A percentile compares a stretch with the other conserved stretches of the same genome.
Evolutionary conservation across 2,329 filamentous ascomycete genomes (phyloP).

Genomic region (Shiraia sp.): DNA sequence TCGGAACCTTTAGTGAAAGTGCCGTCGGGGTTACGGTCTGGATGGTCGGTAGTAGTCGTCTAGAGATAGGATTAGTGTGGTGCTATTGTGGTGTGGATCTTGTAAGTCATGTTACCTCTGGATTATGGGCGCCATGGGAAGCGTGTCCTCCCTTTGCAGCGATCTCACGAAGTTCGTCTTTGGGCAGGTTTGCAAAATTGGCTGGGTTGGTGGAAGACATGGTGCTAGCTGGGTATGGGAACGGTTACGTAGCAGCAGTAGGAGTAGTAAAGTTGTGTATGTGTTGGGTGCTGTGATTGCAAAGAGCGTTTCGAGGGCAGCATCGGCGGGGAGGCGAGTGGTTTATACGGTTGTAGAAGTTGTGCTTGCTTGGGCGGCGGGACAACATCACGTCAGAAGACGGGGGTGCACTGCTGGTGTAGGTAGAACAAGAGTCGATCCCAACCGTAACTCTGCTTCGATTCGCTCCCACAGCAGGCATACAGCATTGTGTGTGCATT

Average conservation of each 20-base stretch:
- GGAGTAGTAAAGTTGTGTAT: conserved; percentile 2
- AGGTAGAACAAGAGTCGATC: too few relatives aligned
- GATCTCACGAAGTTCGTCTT: conserved; percentile 54
- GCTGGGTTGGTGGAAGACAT: conserved; percentile 52
- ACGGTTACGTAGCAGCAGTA: background rate
- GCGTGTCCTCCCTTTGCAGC: conserved; percentile 55
- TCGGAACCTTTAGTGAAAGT: conserved; percentile 46
- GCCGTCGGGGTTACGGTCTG: conserved; percentile 44
- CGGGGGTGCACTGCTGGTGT: conserved; percentile 10
- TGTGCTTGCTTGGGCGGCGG: conserved; percentile 15
- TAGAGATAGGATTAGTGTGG: background rate
- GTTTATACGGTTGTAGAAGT: conserved; percentile 13
- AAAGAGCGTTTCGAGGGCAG: too few relatives aligned
- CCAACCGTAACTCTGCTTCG: too few relatives aligned
- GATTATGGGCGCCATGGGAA: conserved; percentile 14
- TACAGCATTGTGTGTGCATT: conserved; percentile 9
- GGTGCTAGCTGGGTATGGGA: conserved; percentile 7
- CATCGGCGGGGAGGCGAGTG: too few relatives aligned
- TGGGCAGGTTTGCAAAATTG: conserved; percentile 58
- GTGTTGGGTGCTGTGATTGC: background rate
- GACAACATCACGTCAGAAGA: conserved; percentile 21
- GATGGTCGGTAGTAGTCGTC: conserved; percentile 12
- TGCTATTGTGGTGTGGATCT: background rate
- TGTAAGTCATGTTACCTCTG: conserved; percentile 1
- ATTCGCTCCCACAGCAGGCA: conserved; percentile 9